A percentile compares a stretch with the other conserved stretches of the same genome.
phyloP scores from a whole-genome alignment of 192 early-diverging fungal species.

The Spizellomyces punctatus region DNA sequence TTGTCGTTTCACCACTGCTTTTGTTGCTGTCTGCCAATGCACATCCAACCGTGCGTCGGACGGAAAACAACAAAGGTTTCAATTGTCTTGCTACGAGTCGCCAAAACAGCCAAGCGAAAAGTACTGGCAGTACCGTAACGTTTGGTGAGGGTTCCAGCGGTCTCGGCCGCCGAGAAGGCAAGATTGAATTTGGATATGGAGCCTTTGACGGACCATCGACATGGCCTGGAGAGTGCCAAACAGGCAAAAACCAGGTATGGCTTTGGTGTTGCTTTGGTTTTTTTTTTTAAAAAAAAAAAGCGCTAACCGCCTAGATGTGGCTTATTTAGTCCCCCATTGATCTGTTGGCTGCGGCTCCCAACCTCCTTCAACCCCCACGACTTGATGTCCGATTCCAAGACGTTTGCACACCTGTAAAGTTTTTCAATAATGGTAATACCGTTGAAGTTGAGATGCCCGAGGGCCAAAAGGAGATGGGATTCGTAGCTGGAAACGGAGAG shows the following conservation, averaged over 20 bases:
- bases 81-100: too few relatives aligned
- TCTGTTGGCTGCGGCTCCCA: conserved; percentile 27
- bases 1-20: too few relatives aligned
- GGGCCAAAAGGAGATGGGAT: too few relatives aligned
- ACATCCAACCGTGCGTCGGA: too few relatives aligned
- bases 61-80: too few relatives aligned
- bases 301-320: background rate
- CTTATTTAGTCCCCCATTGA: conserved; percentile 57
- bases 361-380: background rate
- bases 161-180: background rate
- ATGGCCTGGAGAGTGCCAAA: background rate
- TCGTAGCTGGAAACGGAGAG: background rate
- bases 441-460: conserved; percentile 26
- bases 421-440: conserved; percentile 46
- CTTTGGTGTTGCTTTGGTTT: too few relatives aligned
- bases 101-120: too few relatives aligned
- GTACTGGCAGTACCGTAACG: too few relatives aligned
- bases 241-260: too few relatives aligned
- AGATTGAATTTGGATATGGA: background rate
- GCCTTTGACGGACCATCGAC: background rate
- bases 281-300: too few relatives aligned
- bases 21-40: too few relatives aligned
- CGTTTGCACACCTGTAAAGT: conserved; percentile 23
- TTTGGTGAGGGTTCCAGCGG: too few relatives aligned
- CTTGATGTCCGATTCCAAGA: conserved; percentile 4